Evolutionary conservation across 129 eudicot genomes (phyloP).

Genomic region (Flaveria sonorensis): DNA sequence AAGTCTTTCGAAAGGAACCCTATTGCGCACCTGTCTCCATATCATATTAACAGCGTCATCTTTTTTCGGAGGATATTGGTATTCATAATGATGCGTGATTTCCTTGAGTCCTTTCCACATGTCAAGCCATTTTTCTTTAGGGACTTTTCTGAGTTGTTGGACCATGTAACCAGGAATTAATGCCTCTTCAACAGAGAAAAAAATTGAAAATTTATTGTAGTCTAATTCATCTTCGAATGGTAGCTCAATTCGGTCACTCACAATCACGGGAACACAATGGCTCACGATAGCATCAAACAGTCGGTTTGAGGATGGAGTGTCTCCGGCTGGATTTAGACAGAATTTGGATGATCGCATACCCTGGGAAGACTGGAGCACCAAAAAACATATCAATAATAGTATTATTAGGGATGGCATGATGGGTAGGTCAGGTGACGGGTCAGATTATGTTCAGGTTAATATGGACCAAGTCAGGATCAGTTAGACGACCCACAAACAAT

Average conservation of each 20-base stretch:
- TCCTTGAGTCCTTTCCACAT: constrained; percentile 77
- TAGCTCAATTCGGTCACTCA: constrained; percentile 86
- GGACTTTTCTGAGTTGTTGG: constrained; percentile 55
- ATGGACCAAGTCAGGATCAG: neutral
- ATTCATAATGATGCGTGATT: constrained; percentile 76
- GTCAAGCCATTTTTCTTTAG: constrained; percentile 69
- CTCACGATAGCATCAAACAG: constrained; percentile 95
- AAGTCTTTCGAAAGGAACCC: constrained; percentile 71
- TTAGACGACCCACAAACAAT: neutral
- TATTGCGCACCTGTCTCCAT: constrained; percentile 85
- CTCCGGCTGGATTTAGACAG: constrained; percentile 94
- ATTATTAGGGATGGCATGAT: neutral
- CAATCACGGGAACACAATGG: constrained; percentile 94
- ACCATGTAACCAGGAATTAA: constrained; percentile 66
- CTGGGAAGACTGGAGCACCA: constrained; percentile 59
- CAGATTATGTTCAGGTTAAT: neutral
- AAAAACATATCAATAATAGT: neutral
- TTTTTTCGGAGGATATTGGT: constrained; percentile 82
- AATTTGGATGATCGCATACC: constrained; percentile 94
- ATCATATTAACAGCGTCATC: constrained; percentile 93
- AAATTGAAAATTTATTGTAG: constrained; percentile 68
- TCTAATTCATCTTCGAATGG: constrained; percentile 90
- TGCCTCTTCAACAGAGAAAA: constrained; percentile 79
- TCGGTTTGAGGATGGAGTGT: constrained; percentile 98
- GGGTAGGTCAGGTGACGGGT: neutral